These are phyloP conservation scores for Grammothele lineata DNA, from an alignment of 768 basidiomycete species.

Conservation along the genomic window DNA sequence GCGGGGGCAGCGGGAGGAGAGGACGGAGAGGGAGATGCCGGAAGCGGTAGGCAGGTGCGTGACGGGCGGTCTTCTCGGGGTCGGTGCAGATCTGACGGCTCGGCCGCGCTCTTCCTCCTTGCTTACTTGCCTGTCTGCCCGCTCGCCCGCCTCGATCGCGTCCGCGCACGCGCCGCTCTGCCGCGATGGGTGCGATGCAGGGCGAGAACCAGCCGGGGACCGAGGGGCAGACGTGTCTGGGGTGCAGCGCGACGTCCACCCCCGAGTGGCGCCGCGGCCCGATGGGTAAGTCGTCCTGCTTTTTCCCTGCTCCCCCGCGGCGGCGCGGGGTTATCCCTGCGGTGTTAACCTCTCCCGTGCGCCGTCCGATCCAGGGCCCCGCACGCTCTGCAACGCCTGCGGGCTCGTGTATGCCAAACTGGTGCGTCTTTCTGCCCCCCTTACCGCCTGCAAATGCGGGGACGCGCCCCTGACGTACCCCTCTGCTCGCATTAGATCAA, in stretches of 20 bases:
- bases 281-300: constrained; percentile 49
- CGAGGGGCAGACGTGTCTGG: constrained; percentile 74
- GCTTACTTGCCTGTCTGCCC: no score
- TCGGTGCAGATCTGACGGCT: not conserved
- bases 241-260: constrained; percentile 79
- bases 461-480: not conserved
- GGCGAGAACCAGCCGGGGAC: constrained; percentile 38
- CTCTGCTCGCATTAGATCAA: constrained; percentile 20
- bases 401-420: constrained; percentile 85
- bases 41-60: constrained; percentile 24
- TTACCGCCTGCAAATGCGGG: not conserved
- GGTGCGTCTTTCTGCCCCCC: constrained; percentile 38
- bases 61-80: not conserved
- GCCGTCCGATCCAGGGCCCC: constrained; percentile 47
- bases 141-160: no score
- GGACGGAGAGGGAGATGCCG: constrained; percentile 15
- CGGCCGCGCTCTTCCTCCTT: not conserved
- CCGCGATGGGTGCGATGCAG: constrained; percentile 19
- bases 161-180: constrained; percentile 1
- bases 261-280: constrained; percentile 87
- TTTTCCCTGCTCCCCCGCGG: constrained; percentile 5
- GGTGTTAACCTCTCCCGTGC: no score
- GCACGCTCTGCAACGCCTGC: constrained; percentile 83
- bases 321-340: no score
- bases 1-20: not conserved